Percentiles rank a stretch among this genome's conserved stretches.
Conservation (phyloP, 345 rosid genomes). For the Linum lewisii region DNA sequence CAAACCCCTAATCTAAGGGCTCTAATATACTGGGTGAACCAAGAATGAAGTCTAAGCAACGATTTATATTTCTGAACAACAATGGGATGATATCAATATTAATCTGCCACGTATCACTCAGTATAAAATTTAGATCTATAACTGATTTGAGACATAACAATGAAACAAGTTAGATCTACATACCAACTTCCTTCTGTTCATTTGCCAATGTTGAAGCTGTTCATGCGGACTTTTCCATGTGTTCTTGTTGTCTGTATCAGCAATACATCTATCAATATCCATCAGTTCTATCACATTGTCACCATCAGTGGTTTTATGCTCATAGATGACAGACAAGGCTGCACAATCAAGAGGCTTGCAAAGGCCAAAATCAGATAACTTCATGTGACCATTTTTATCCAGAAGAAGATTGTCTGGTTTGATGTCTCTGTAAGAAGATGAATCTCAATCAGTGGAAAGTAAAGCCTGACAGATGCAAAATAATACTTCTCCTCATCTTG, state of each 20-base stretch:
- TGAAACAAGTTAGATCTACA: constrained; percentile 1
- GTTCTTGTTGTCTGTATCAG: constrained; percentile 49
- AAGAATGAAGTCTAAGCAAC: too few relatives aligned
- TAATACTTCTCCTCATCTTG: too few relatives aligned
- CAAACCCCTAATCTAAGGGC: too few relatives aligned
- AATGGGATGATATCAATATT: too few relatives aligned
- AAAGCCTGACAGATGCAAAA: too few relatives aligned
- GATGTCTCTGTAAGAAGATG: constrained; percentile 55
- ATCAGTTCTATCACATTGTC: constrained; percentile 51
- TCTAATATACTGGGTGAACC: too few relatives aligned
- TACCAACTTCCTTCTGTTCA: constrained; percentile 83
- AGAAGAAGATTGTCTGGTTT: constrained; percentile 90
- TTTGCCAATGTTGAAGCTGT: constrained; percentile 90
- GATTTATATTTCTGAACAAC: too few relatives aligned
- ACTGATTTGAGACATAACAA: too few relatives aligned
- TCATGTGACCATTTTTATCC: constrained; percentile 88
- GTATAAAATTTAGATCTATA: too few relatives aligned
- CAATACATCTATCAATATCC: constrained; percentile 46
- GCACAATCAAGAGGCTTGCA: constrained; percentile 94
- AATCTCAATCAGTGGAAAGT: neutral
- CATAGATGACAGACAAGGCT: constrained; percentile 55
- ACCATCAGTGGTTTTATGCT: constrained; percentile 64
- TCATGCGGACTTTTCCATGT: constrained; percentile 74
- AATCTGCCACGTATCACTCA: too few relatives aligned
- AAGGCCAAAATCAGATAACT: constrained; percentile 95